Evolutionary conservation across 2,329 filamentous ascomycete species (phyloP).

Genomic region (Coniochaeta sp.): DNA sequence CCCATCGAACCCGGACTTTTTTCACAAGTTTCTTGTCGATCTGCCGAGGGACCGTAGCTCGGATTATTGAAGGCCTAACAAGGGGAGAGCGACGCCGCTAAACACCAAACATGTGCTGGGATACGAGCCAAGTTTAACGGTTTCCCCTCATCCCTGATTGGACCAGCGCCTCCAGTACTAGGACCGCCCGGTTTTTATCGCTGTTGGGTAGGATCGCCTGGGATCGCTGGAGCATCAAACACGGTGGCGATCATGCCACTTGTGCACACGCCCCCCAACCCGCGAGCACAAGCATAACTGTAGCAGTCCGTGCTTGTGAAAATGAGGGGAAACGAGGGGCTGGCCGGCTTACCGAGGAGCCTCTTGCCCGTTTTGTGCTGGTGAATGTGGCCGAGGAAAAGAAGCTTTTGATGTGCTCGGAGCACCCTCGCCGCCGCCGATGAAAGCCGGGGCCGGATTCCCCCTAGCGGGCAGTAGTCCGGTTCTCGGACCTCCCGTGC

Average conservation of each 20-base stretch:
- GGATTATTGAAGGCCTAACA: background rate
- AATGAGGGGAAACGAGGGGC: background rate
- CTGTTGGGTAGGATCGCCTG: background rate
- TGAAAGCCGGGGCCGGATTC: no score
- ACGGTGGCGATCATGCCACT: background rate
- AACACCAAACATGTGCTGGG: background rate
- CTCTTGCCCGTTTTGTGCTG: no score
- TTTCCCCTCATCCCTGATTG: background rate
- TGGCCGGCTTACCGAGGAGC: background rate
- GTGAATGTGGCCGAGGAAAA: no score
- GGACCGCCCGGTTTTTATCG: background rate
- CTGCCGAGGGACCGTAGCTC: background rate
- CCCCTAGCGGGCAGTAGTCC: no score
- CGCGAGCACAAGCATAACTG: background rate
- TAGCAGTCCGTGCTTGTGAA: background rate
- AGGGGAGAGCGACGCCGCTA: background rate
- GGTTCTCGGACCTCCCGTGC: no score
- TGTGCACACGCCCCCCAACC: background rate
- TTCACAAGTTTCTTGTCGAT: constrained; percentile 1
- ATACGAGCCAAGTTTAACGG: background rate
- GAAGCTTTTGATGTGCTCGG: no score
- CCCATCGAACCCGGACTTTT: background rate
- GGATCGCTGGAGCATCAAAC: background rate
- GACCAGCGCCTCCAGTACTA: background rate
- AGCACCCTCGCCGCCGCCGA: no score